Evolutionary conservation across 2,329 filamentous ascomycete species (phyloP).

Genomic region (Pezicula rhizophila): DNA sequence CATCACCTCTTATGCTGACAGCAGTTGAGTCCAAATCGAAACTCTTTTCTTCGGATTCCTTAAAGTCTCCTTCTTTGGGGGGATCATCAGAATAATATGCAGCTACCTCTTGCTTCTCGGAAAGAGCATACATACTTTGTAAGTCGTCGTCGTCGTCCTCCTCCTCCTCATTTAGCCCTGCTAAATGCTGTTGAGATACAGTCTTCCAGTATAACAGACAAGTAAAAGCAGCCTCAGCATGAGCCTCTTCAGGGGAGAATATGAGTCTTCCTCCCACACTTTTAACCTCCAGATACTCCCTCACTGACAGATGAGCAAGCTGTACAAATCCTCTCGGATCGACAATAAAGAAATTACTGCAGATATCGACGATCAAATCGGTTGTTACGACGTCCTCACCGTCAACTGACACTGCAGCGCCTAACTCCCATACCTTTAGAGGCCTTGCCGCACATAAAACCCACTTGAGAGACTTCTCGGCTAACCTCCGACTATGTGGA

Average conservation of each 20-base stretch:
- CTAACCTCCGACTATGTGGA: conserved; percentile 4
- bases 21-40: too few relatives aligned
- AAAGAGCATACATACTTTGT: background rate
- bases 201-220: conserved; percentile 4
- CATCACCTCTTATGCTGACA: background rate
- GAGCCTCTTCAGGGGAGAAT: conserved; percentile 5
- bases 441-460: conserved; percentile 8
- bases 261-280: conserved; percentile 4
- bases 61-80: too few relatives aligned
- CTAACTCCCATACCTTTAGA: conserved; percentile 9
- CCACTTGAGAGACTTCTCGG: conserved; percentile 9
- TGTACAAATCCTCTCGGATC: conserved; percentile 8
- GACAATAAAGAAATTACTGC: conserved; percentile 10
- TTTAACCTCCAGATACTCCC: conserved; percentile 11
- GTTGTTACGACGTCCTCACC: conserved; percentile 6
- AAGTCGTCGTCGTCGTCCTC: background rate
- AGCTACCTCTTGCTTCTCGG: too few relatives aligned
- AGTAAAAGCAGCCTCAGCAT: conserved; percentile 5
- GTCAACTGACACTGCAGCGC: conserved; percentile 5
- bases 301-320: conserved; percentile 10
- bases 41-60: too few relatives aligned
- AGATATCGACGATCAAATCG: conserved; percentile 6
- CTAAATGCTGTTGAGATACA: background rate
- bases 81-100: background rate
- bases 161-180: background rate